These are phyloP conservation scores for Acer saccharum DNA, from an alignment of 345 rosid genomes.

Conservation along the genomic window DNA sequence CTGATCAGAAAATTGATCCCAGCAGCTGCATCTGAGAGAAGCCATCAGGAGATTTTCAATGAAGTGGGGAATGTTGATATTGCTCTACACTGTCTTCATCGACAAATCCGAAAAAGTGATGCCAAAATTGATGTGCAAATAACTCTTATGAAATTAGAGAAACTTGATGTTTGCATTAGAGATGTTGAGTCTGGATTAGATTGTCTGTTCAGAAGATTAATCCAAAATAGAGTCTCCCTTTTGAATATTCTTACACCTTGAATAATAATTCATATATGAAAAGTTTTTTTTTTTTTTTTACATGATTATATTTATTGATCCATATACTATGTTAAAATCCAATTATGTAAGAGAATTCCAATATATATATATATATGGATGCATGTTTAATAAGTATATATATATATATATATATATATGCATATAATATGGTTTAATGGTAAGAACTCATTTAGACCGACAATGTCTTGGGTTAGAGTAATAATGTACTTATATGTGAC, in stretches of 20 bases:
- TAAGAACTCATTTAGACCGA: no score
- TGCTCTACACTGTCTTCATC: slow-evolving; percentile 24
- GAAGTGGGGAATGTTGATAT: slow-evolving; percentile 50
- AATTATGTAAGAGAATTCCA: no score
- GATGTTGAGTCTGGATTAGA: slow-evolving; percentile 40
- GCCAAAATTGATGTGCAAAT: slow-evolving; percentile 32
- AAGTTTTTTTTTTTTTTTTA: neutral
- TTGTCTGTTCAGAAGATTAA: slow-evolving; percentile 38
- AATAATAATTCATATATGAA: neutral
- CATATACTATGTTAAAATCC: no score
- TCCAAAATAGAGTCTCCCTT: slow-evolving; percentile 45
- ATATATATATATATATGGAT: no score
- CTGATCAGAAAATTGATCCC: slow-evolving; percentile 41
- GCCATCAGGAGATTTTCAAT: slow-evolving; percentile 29
- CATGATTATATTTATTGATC: neutral
- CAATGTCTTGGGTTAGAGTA: no score
- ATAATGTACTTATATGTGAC: no score
- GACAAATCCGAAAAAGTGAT: slow-evolving; percentile 13
- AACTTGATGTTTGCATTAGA: slow-evolving; percentile 30
- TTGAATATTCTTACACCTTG: slow-evolving; percentile 36
- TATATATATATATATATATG: no score
- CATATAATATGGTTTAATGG: no score
- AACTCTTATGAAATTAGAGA: slow-evolving; percentile 34
- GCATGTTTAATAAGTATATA: no score
- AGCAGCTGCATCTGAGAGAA: slow-evolving; percentile 15